Evolutionary conservation across 352 stramenopile genomes (phyloP).

Genomic region (Phytophthora pisi): DNA sequence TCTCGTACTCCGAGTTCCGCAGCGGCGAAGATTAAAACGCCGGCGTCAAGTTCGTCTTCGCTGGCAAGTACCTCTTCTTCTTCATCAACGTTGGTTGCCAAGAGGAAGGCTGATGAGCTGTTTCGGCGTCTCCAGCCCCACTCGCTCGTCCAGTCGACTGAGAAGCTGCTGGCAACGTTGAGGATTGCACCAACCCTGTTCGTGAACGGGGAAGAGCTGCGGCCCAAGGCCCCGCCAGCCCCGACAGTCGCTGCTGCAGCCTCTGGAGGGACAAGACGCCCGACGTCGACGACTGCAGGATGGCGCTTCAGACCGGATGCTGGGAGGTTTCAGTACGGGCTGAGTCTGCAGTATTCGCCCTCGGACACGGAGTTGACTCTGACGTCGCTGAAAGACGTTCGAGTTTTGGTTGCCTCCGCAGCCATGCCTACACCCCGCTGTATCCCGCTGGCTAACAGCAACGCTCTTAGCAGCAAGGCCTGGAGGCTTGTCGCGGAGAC

Average conservation of each 20-base stretch:
- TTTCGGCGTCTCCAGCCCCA: slow-evolving; percentile 60
- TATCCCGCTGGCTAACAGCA: slow-evolving; percentile 8
- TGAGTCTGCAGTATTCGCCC: slow-evolving; percentile 36
- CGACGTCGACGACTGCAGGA: not conserved
- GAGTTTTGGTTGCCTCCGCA: slow-evolving; percentile 24
- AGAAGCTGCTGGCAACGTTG: slow-evolving; percentile 43
- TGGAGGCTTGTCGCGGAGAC: slow-evolving; percentile 52
- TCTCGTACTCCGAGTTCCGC: not conserved
- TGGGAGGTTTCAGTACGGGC: slow-evolving; percentile 45
- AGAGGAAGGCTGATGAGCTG: slow-evolving; percentile 54
- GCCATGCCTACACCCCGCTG: slow-evolving; percentile 14
- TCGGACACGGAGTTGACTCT: slow-evolving; percentile 36
- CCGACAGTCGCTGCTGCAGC: slow-evolving; percentile 21
- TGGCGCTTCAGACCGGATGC: slow-evolving; percentile 33
- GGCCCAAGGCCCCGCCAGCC: slow-evolving; percentile 18
- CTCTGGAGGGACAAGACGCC: not conserved
- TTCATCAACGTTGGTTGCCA: slow-evolving; percentile 7
- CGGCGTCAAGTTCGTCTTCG: slow-evolving; percentile 8
- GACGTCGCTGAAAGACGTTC: slow-evolving; percentile 32
- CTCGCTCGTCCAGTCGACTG: slow-evolving; percentile 58
- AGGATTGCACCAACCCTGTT: slow-evolving; percentile 37
- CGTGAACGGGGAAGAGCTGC: slow-evolving; percentile 49
- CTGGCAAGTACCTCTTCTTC: not conserved
- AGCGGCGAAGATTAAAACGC: slow-evolving; percentile 2
- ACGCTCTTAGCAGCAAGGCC: slow-evolving; percentile 23